Percentiles rank a stretch among this genome's conserved stretches.
Conservation (phyloP, 495 filamentous ascomycete species). For the Aspergillus avenaceus region DNA sequence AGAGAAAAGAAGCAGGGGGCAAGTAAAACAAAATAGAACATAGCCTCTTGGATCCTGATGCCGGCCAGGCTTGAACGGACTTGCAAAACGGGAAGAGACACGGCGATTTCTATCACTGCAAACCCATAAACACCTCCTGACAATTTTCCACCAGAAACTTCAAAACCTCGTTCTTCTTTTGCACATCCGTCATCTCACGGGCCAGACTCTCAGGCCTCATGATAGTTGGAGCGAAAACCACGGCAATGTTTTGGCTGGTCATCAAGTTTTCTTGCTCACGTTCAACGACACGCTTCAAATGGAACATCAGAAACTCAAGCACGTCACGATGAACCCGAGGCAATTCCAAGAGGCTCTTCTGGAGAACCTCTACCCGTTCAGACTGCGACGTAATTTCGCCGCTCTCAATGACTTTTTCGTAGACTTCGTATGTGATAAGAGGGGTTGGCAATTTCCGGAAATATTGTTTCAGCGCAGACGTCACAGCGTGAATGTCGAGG, state of each 20-base stretch:
- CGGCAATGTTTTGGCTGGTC: conserved; percentile 90
- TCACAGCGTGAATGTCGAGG: conserved; percentile 95
- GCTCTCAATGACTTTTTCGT: conserved; percentile 83
- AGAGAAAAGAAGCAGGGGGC: background rate
- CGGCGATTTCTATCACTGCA: conserved; percentile 31
- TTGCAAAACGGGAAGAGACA: background rate
- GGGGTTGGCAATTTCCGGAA: conserved; percentile 92
- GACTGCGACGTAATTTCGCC: conserved; percentile 31
- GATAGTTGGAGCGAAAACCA: conserved; percentile 97
- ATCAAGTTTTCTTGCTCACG: conserved; percentile 84
- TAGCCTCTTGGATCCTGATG: background rate
- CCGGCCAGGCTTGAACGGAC: conserved; percentile 5
- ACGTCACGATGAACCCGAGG: conserved; percentile 80
- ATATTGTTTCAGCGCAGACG: conserved; percentile 94
- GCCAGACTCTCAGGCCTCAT: conserved; percentile 86
- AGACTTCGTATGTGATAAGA: conserved; percentile 87
- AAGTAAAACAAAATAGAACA: conserved; percentile 3
- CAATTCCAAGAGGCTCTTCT: conserved; percentile 67
- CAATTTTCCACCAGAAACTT: conserved; percentile 88
- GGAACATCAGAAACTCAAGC: conserved; percentile 91
- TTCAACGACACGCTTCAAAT: conserved; percentile 82
- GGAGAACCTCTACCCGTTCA: conserved; percentile 60
- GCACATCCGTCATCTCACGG: conserved; percentile 93
- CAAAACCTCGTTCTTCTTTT: conserved; percentile 82
- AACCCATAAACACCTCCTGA: conserved; percentile 65